phyloP scores from a whole-genome alignment of 768 basidiomycete species.

The Mycena polygramma region DNA sequence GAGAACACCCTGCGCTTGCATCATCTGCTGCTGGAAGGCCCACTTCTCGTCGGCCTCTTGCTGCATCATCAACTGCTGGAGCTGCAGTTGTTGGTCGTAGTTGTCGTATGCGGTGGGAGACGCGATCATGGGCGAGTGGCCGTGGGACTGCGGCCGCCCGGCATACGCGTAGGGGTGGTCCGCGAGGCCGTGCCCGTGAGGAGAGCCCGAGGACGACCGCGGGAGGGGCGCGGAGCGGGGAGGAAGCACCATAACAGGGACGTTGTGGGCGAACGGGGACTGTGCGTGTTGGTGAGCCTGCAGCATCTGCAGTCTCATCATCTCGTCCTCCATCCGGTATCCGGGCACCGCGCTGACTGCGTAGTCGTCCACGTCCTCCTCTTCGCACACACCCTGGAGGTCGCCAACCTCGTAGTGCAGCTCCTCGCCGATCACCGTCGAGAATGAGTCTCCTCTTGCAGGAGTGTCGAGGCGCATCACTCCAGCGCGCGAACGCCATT shows the following conservation, averaged over 20 bases:
- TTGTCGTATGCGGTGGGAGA: slow-evolving; percentile 37
- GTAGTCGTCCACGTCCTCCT: slow-evolving; percentile 37
- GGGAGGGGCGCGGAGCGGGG: slow-evolving; percentile 24
- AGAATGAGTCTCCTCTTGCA: slow-evolving; percentile 64
- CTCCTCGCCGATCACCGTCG: slow-evolving; percentile 63
- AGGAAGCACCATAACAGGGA: slow-evolving; percentile 24
- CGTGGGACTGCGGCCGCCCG: slow-evolving; percentile 26
- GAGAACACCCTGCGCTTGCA: slow-evolving; percentile 36
- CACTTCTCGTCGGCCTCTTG: slow-evolving; percentile 38
- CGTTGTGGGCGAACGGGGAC: slow-evolving; percentile 36
- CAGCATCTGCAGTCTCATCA: slow-evolving; percentile 38
- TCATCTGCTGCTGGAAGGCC: slow-evolving; percentile 39
- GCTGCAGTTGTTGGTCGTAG: slow-evolving; percentile 40
- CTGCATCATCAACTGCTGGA: slow-evolving; percentile 40
- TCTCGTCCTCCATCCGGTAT: slow-evolving; percentile 38
- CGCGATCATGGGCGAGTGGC: slow-evolving; percentile 35
- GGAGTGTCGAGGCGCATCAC: slow-evolving; percentile 69
- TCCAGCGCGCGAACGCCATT: slow-evolving; percentile 73
- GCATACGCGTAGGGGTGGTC: slow-evolving; percentile 31
- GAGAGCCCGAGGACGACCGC: slow-evolving; percentile 30
- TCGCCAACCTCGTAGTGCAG: slow-evolving; percentile 43
- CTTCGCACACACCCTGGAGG: slow-evolving; percentile 35
- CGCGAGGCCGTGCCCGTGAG: slow-evolving; percentile 24
- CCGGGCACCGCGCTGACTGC: slow-evolving; percentile 31
- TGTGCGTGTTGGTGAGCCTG: slow-evolving; percentile 30